phyloP scores from a whole-genome alignment of 75 land plant species.

The Cupressus sempervirens region DNA sequence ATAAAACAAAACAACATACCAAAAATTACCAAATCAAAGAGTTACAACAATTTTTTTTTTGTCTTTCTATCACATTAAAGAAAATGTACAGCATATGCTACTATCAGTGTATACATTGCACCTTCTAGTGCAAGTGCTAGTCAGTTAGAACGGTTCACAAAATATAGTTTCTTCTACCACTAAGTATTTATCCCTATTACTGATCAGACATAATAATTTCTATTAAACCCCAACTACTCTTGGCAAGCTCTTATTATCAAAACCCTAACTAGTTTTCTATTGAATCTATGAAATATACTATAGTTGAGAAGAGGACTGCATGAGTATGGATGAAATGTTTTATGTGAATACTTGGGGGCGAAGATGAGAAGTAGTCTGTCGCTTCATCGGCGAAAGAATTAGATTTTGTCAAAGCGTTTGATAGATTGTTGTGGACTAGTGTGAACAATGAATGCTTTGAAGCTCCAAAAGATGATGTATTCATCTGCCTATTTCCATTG shows the following conservation, averaged over 20 bases:
- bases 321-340: not conserved
- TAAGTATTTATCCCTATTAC: not conserved
- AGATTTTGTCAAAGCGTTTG: conserved; percentile 76
- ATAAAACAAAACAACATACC: no score
- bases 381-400: conserved; percentile 78
- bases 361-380: conserved; percentile 60
- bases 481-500: conserved; percentile 15
- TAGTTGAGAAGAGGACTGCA: not conserved
- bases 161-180: not conserved
- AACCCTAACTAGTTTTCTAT: conserved; percentile 4
- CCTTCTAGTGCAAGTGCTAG: no score
- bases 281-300: not conserved
- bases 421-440: conserved; percentile 42
- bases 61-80: no score
- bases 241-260: not conserved
- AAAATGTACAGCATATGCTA: no score
- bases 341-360: conserved; percentile 66
- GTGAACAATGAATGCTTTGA: conserved; percentile 21
- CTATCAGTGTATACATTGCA: no score
- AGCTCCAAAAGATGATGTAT: conserved; percentile 5
- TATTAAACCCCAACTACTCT: not conserved
- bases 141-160: no score
- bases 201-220: not conserved
- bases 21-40: no score
- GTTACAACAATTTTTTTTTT: no score